Evolutionary conservation across 176 grass and related monocot genomes (phyloP).

Genomic region (Rhipidocladum racemiflorum): DNA sequence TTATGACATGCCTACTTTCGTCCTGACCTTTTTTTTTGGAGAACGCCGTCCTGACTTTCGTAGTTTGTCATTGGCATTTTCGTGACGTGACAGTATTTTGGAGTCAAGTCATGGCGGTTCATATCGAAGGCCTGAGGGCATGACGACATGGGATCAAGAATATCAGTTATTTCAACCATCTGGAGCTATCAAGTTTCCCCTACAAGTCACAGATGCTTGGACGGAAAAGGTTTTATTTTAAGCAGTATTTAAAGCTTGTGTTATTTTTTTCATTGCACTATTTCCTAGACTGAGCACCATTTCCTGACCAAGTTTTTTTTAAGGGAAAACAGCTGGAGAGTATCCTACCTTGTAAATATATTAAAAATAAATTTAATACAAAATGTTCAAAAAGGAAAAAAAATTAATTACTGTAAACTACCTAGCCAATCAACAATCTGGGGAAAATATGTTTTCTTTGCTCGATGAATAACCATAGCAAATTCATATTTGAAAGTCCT

Average conservation of each 20-base stretch:
- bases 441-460: no score
- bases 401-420: no score
- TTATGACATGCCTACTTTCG: background rate
- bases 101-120: slow-evolving; percentile 72
- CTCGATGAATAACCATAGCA: no score
- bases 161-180: slow-evolving; percentile 79
- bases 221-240: slow-evolving; percentile 62
- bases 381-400: no score
- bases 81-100: slow-evolving; percentile 64
- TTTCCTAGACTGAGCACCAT: background rate
- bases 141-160: slow-evolving; percentile 43
- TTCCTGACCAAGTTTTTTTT: no score
- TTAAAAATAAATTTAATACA: no score
- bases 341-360: no score
- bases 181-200: slow-evolving; percentile 81
- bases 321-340: no score
- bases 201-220: slow-evolving; percentile 67
- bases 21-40: background rate
- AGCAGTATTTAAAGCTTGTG: slow-evolving; percentile 13
- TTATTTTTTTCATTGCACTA: background rate
- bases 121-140: slow-evolving; percentile 48
- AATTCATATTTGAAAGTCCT: no score
- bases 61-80: slow-evolving; percentile 32
- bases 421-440: no score
- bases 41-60: background rate